Evolutionary conservation across 352 stramenopile genomes (phyloP).

Genomic region (Pythium phragmiticola): DNA sequence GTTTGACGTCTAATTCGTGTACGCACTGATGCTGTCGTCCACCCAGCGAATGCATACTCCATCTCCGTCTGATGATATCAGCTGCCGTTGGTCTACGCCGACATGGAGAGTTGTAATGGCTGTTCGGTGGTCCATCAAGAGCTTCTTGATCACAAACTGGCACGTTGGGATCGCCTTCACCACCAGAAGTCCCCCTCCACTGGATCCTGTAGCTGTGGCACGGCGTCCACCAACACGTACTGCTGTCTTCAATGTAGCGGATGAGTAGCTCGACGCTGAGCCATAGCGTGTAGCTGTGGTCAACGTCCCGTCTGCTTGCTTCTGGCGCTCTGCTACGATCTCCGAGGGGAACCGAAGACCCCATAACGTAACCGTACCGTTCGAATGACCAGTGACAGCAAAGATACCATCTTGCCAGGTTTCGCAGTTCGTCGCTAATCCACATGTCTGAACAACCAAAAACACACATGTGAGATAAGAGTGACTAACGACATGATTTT

Average conservation of each 20-base stretch:
- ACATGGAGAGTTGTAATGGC: slow-evolving; percentile 62
- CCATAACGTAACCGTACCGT: slow-evolving; percentile 75
- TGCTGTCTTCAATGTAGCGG: slow-evolving; percentile 2
- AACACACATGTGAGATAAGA: slow-evolving; percentile 6
- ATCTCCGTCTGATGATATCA: slow-evolving; percentile 65
- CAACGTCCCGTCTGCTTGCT: not conserved
- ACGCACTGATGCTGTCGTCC: slow-evolving; percentile 70
- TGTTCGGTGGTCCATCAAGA: slow-evolving; percentile 64
- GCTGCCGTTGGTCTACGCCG: slow-evolving; percentile 56
- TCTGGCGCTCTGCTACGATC: slow-evolving; percentile 31
- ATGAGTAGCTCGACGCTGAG: slow-evolving; percentile 8
- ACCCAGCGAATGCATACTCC: slow-evolving; percentile 79
- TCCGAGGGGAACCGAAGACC: slow-evolving; percentile 62
- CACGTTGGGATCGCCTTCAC: slow-evolving; percentile 60
- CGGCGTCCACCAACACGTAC: slow-evolving; percentile 16
- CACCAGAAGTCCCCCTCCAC: slow-evolving; percentile 4
- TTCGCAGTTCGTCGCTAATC: slow-evolving; percentile 68
- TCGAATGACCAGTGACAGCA: slow-evolving; percentile 61
- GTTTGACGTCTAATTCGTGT: slow-evolving; percentile 40
- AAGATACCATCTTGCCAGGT: slow-evolving; percentile 72
- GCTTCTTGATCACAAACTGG: slow-evolving; percentile 73
- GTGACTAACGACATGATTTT: not conserved
- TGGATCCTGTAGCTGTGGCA: not conserved
- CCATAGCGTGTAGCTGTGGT: not conserved
- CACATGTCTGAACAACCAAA: slow-evolving; percentile 37